phyloP scores from a whole-genome alignment of 2,329 filamentous ascomycete genomes.

The Chaetomiaceae sp. region DNA sequence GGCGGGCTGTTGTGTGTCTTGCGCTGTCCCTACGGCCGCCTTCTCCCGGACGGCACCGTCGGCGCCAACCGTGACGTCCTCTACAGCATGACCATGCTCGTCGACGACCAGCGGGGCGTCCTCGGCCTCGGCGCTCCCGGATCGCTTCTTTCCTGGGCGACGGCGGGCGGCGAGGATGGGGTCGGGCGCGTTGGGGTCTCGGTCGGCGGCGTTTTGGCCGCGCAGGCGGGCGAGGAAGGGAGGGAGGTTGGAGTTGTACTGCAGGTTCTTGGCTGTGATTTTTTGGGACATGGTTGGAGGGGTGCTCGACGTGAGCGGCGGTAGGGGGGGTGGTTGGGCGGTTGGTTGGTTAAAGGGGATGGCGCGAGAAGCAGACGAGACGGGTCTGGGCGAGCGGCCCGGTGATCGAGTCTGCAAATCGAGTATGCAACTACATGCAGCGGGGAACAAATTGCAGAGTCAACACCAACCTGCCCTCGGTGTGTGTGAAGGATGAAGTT shows the following conservation, averaged over 20 bases:
- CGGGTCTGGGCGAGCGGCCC: no score
- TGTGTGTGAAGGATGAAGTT: no score
- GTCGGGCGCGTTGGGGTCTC: conserved; percentile 47
- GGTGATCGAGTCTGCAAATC: no score
- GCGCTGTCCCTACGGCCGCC: no score
- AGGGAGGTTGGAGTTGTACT: conserved; percentile 56
- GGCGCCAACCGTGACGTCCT: conserved; percentile 32
- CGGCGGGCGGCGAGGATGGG: conserved; percentile 47
- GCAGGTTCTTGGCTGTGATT: conserved; percentile 66
- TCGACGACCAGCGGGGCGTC: conserved; percentile 72
- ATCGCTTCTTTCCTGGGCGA: conserved; percentile 49
- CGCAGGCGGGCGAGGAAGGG: conserved; percentile 57
- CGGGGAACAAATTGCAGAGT: no score
- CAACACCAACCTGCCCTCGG: no score
- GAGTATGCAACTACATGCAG: no score
- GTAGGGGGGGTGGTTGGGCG: no score
- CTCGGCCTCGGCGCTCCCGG: conserved; percentile 65
- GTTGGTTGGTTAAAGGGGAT: no score
- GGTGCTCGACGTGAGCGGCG: background rate
- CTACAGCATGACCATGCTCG: conserved; percentile 62
- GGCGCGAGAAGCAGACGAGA: no score
- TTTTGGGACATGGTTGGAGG: conserved; percentile 35
- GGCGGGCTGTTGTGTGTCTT: no score
- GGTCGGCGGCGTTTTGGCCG: conserved; percentile 44
- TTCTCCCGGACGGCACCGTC: conserved; percentile 40